Conservation (phyloP, 805 yeast species). For the Tetrapisispora phaffii region DNA sequence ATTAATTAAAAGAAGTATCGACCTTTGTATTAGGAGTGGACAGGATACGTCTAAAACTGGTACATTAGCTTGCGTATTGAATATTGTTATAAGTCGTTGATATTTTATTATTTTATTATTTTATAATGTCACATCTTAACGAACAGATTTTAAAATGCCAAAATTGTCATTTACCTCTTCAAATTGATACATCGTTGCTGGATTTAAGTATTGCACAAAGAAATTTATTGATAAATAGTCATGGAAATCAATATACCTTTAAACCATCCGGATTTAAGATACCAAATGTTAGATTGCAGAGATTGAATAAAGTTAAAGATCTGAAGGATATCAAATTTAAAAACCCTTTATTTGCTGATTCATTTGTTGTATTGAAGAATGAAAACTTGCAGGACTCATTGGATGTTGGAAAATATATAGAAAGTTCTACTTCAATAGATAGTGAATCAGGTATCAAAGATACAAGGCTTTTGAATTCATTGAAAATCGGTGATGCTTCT, state of each 20-base stretch:
- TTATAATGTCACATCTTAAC: background rate
- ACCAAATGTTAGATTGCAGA: slow-evolving; percentile 18
- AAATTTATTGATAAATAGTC: slow-evolving; percentile 30
- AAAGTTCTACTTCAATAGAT: slow-evolving; percentile 24
- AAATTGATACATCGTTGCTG: slow-evolving; percentile 35
- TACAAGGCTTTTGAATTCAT: background rate
- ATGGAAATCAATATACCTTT: no score
- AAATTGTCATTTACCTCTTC: slow-evolving; percentile 36
- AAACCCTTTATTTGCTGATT: slow-evolving; percentile 14
- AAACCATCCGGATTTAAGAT: slow-evolving; percentile 7
- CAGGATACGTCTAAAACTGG: background rate
- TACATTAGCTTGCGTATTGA: background rate
- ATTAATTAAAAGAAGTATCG: background rate
- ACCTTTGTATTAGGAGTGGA: no score
- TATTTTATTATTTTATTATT: background rate
- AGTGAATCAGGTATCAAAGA: slow-evolving; percentile 13
- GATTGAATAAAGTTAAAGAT: slow-evolving; percentile 12
- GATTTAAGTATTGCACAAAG: slow-evolving; percentile 37
- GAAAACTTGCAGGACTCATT: slow-evolving; percentile 2
- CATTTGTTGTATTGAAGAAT: slow-evolving; percentile 18
- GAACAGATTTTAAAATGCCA: slow-evolving; percentile 29
- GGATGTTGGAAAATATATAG: background rate
- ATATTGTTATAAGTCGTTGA: background rate
- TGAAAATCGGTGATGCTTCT: slow-evolving; percentile 10
- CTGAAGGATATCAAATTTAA: slow-evolving; percentile 25